Evolutionary conservation across 1,284 basidiomycete genomes (phyloP).

Genomic region (Somion occarium): DNA sequence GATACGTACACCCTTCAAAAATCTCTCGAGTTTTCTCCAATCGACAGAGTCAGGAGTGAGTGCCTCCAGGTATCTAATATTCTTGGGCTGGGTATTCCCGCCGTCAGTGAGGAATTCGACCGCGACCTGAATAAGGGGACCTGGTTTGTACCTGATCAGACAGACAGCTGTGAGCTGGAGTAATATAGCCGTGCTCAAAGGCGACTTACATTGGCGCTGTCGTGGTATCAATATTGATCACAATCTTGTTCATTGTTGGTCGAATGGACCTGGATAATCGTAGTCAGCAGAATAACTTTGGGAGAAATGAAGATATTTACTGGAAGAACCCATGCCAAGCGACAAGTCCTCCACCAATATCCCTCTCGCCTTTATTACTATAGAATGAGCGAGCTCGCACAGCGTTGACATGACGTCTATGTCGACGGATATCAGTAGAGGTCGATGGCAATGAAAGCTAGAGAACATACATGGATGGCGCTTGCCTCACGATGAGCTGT

Average conservation of each 20-base stretch:
- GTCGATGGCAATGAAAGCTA: background rate
- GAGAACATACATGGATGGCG: background rate
- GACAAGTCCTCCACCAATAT: background rate
- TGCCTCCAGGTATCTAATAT: background rate
- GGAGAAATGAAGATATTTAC: slow-evolving; percentile 5
- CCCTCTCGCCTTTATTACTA: background rate
- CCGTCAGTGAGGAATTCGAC: slow-evolving; percentile 13
- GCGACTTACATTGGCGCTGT: slow-evolving; percentile 17
- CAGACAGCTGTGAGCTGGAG: too few relatives aligned
- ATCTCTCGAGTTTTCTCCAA: background rate
- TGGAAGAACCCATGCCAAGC: slow-evolving; percentile 18
- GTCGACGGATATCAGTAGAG: background rate
- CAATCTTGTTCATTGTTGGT: slow-evolving; percentile 16
- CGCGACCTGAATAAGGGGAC: slow-evolving; percentile 25
- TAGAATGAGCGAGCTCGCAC: background rate
- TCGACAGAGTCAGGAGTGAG: background rate
- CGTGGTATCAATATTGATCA: slow-evolving; percentile 23
- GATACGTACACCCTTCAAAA: background rate
- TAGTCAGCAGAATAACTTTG: background rate
- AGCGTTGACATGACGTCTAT: background rate
- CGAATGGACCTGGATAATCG: slow-evolving; percentile 17
- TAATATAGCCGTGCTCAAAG: too few relatives aligned
- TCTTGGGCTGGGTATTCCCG: background rate
- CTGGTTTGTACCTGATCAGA: slow-evolving; percentile 30
- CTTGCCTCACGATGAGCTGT: background rate